phyloP scores from a whole-genome alignment of 495 filamentous ascomycete genomes.

The Xylaria flabelliformis region DNA sequence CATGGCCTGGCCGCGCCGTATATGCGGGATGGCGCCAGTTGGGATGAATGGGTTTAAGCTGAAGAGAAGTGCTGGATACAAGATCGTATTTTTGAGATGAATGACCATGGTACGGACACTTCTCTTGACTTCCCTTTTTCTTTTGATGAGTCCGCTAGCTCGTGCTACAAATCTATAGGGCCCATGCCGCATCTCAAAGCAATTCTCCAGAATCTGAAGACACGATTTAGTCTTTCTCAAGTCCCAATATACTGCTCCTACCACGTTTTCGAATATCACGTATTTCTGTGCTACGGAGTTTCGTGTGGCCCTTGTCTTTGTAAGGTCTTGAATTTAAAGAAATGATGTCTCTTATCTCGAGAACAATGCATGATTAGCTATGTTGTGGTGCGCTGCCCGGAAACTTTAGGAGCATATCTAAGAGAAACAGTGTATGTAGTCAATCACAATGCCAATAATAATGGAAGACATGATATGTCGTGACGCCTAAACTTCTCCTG shows the following conservation, averaged over 20 bases:
- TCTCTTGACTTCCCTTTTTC: neutral
- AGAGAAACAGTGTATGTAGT: neutral
- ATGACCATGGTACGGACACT: neutral
- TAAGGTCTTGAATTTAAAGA: neutral
- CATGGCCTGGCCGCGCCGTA: slow-evolving; percentile 24
- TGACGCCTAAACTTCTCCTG: neutral
- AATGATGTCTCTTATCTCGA: neutral
- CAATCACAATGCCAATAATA: neutral
- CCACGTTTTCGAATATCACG: neutral
- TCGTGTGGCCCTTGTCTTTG: neutral
- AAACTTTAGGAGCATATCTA: neutral
- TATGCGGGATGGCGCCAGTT: slow-evolving; percentile 32
- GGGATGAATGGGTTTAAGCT: slow-evolving; percentile 41
- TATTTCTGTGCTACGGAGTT: neutral
- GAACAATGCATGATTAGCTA: neutral
- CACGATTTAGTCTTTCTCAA: neutral
- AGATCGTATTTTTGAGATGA: neutral
- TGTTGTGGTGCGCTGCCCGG: neutral
- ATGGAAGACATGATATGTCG: neutral
- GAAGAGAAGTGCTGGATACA: neutral
- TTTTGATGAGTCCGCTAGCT: neutral
- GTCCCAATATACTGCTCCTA: neutral
- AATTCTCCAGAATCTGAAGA: no score
- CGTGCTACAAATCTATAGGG: neutral
- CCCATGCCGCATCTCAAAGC: neutral